Evolutionary conservation across 768 basidiomycete species (phyloP).

Genomic region (Tylopilus sp.): DNA sequence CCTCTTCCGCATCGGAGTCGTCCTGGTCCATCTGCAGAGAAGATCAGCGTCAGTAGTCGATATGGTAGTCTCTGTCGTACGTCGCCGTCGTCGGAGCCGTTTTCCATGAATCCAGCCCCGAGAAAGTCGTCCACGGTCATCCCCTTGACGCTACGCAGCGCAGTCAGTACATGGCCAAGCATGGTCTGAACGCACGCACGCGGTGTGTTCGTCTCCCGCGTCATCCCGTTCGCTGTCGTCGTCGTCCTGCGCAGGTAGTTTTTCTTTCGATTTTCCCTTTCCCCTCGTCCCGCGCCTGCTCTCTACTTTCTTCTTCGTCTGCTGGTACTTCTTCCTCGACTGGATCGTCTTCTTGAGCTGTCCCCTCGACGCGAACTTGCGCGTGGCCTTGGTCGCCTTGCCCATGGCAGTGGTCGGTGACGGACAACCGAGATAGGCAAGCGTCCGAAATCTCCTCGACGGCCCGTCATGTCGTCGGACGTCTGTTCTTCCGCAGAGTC

Average conservation of each 20-base stretch:
- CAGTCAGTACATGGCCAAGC: neutral
- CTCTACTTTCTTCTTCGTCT: constrained; percentile 68
- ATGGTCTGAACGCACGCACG: constrained; percentile 9
- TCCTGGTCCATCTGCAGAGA: constrained; percentile 19
- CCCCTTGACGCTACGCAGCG: constrained; percentile 23
- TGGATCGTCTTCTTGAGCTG: constrained; percentile 86
- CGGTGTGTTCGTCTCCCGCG: neutral
- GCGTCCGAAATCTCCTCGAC: constrained; percentile 4
- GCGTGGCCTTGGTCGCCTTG: constrained; percentile 64
- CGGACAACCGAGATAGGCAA: constrained; percentile 16
- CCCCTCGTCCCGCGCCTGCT: constrained; percentile 49
- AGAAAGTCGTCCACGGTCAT: constrained; percentile 80
- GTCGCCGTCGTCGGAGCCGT: constrained; percentile 45
- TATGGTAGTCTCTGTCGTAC: constrained; percentile 23
- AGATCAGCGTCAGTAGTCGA: neutral
- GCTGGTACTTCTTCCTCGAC: constrained; percentile 76
- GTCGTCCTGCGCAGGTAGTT: constrained; percentile 26
- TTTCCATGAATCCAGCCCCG: constrained; percentile 69
- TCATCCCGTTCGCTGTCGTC: constrained; percentile 26
- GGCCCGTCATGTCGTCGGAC: constrained; percentile 23
- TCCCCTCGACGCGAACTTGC: constrained; percentile 86
- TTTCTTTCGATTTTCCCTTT: constrained; percentile 31
- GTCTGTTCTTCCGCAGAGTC: constrained; percentile 45
- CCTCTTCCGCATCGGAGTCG: constrained; percentile 40
- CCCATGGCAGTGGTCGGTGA: constrained; percentile 40